Evolutionary conservation across 78 protist species (phyloP).

Genomic region (Dictyostelium citrinum): DNA sequence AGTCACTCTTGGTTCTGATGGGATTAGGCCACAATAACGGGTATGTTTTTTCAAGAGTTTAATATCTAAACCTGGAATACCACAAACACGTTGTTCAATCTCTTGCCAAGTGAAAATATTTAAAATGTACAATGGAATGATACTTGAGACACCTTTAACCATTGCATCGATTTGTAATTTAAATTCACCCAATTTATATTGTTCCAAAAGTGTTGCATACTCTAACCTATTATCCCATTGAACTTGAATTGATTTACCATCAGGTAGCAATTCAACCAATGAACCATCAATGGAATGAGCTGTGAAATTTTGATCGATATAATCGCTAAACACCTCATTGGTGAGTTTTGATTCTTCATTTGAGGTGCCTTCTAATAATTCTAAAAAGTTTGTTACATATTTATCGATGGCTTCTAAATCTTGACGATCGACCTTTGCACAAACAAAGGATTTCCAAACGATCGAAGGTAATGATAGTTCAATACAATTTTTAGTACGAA

Average conservation of each 20-base stretch:
- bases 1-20: conserved; percentile 43
- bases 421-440: conserved; percentile 53
- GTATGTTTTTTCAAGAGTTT: conserved; percentile 75
- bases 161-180: conserved; percentile 68
- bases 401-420: conserved; percentile 79
- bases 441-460: conserved; percentile 59
- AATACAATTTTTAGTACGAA: conserved; percentile 65
- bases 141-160: conserved; percentile 37
- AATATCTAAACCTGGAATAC: conserved; percentile 73
- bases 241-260: conserved; percentile 48
- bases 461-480: conserved; percentile 77
- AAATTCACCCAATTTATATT: conserved; percentile 67
- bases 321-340: conserved; percentile 22
- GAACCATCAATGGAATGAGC: conserved; percentile 45
- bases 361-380: conserved; percentile 4
- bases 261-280: conserved; percentile 6
- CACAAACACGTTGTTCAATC: conserved; percentile 76
- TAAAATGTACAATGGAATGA: conserved; percentile 56
- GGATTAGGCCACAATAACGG: conserved; percentile 39
- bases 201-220: conserved; percentile 55
- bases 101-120: conserved; percentile 82
- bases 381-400: conserved; percentile 23
- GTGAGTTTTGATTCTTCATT: background rate
- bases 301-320: conserved; percentile 43
- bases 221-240: conserved; percentile 68